phyloP scores from a whole-genome alignment of 2,329 filamentous ascomycete genomes.

The Paraphoma chrysanthemicola region DNA sequence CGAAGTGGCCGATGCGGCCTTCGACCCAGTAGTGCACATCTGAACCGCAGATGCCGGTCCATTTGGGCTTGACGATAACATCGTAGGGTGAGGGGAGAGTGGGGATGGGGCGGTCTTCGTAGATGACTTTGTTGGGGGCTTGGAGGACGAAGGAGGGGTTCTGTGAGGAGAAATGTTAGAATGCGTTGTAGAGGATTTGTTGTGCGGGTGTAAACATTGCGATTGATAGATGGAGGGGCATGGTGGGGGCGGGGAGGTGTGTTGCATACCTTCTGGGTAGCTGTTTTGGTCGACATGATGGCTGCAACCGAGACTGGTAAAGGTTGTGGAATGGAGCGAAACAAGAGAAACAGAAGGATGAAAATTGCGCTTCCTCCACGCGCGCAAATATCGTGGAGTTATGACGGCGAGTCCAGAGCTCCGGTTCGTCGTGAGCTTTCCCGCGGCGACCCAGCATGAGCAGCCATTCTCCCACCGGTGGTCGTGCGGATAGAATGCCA shows the following conservation, averaged over 20 bases:
- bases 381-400: conserved; percentile 21
- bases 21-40: conserved; percentile 68
- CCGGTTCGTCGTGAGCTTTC: conserved; percentile 35
- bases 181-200: not conserved
- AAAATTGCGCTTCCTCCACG: conserved; percentile 19
- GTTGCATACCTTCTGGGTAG: conserved; percentile 37
- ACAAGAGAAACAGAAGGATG: conserved; percentile 5
- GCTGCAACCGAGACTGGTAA: conserved; percentile 1
- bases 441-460: conserved; percentile 25
- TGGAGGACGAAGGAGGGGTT: conserved; percentile 88
- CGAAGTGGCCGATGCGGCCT: conserved; percentile 57
- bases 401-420: conserved; percentile 36
- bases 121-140: conserved; percentile 74
- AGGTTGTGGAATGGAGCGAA: not conserved
- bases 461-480: conserved; percentile 13
- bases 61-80: conserved; percentile 81
- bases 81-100: conserved; percentile 71
- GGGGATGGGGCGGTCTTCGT: conserved; percentile 78
- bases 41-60: conserved; percentile 87
- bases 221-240: conserved; percentile 29
- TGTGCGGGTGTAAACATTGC: conserved; percentile 10
- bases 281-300: conserved; percentile 38
- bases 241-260: conserved; percentile 36
- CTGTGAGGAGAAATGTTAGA: conserved; percentile 43
- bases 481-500: conserved; percentile 26